These are phyloP conservation scores for Nepenthes alata DNA, from an alignment of 179 eudicot species.

Conservation along the genomic window DNA sequence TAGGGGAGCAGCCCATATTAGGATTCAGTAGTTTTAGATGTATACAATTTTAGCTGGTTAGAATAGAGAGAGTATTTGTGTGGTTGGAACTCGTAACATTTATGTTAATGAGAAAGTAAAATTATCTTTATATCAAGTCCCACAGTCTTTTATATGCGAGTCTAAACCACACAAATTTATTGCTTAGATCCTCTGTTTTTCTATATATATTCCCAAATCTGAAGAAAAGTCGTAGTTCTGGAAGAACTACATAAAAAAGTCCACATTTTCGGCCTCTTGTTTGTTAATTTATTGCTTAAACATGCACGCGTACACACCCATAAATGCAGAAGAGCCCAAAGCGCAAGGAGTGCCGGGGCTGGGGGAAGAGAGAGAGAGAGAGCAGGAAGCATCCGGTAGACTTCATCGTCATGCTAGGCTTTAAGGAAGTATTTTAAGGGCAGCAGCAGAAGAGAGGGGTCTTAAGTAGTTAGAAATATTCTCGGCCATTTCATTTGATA, in stretches of 20 bases:
- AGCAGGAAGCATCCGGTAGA: slow-evolving; percentile 52
- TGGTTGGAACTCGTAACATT: too few species aligned
- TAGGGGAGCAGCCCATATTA: too few species aligned
- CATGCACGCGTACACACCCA: slow-evolving; percentile 12
- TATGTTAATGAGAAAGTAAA: too few species aligned
- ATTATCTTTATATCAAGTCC: too few species aligned
- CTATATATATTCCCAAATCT: neutral
- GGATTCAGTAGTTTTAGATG: too few species aligned
- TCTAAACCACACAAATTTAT: too few species aligned
- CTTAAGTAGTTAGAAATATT: slow-evolving; percentile 7
- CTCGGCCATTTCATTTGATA: slow-evolving; percentile 17
- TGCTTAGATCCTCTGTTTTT: too few species aligned
- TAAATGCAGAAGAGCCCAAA: slow-evolving; percentile 5
- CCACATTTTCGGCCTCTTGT: slow-evolving; percentile 15
- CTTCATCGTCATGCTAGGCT: slow-evolving; percentile 61
- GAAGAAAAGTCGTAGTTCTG: slow-evolving; percentile 1
- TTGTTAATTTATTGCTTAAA: slow-evolving; percentile 17
- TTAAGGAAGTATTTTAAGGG: slow-evolving; percentile 23
- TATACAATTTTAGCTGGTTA: too few species aligned
- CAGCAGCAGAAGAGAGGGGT: slow-evolving; percentile 26
- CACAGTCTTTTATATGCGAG: too few species aligned
- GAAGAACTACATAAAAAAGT: slow-evolving; percentile 17
- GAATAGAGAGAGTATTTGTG: too few species aligned
- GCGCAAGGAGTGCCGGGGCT: neutral
- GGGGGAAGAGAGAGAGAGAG: slow-evolving; percentile 1